Evolutionary conservation across 768 basidiomycete genomes (phyloP).

Genomic region (Suillus placidus): DNA sequence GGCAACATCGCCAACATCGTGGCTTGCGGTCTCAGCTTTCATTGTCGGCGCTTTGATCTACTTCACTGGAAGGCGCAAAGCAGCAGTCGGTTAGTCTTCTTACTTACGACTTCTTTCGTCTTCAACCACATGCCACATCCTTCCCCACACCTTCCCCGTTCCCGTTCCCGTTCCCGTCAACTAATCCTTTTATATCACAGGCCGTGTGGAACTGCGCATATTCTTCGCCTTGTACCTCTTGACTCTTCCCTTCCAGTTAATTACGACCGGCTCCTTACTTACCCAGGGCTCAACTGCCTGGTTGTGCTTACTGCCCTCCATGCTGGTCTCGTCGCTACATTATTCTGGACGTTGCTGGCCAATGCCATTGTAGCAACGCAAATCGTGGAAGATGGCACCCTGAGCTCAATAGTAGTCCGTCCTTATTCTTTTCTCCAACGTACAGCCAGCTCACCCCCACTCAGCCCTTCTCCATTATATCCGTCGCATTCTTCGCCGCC

Average conservation of each 20-base stretch:
- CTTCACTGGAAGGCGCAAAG: constrained; percentile 66
- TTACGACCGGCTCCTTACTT: constrained; percentile 80
- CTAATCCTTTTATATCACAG: constrained; percentile 34
- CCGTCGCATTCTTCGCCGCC: constrained; percentile 62
- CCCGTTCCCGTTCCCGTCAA: constrained; percentile 12
- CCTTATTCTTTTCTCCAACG: constrained; percentile 1
- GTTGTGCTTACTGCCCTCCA: constrained; percentile 78
- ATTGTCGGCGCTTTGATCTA: constrained; percentile 59
- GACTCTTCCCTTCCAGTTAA: constrained; percentile 76
- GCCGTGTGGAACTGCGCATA: constrained; percentile 69
- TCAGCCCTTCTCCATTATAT: constrained; percentile 66
- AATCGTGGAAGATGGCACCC: constrained; percentile 88
- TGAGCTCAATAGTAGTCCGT: constrained; percentile 67
- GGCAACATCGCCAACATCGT: constrained; percentile 90
- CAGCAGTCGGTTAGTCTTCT: constrained; percentile 76
- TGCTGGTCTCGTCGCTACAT: constrained; percentile 69
- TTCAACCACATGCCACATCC: background rate
- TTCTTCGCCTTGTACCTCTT: constrained; percentile 70
- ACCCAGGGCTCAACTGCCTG: constrained; percentile 74
- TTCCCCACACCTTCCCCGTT: background rate
- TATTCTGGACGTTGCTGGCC: constrained; percentile 80
- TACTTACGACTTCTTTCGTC: too few species aligned
- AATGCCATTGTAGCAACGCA: constrained; percentile 86
- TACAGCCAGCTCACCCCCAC: background rate
- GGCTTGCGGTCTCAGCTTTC: constrained; percentile 71